A percentile compares a stretch with the other conserved stretches of the same genome.
Conservation (phyloP, 2,329 filamentous ascomycete species). For the Zymoseptoria brevis region DNA sequence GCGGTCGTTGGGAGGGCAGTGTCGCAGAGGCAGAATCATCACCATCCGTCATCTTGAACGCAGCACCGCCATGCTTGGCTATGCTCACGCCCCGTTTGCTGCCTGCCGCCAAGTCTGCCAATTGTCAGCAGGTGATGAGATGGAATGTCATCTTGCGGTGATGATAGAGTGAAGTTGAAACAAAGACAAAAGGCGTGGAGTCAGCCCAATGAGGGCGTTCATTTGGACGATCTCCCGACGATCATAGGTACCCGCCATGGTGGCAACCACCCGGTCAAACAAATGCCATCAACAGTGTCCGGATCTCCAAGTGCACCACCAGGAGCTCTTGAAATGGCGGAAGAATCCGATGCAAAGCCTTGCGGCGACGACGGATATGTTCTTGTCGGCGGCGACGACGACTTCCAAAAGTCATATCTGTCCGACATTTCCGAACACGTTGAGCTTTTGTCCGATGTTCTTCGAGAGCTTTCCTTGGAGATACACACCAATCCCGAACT, state of each 20-base stretch:
- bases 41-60: not conserved
- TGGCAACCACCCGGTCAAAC: not conserved
- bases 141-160: not conserved
- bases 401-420: slow-evolving; percentile 7
- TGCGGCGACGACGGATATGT: slow-evolving; percentile 5
- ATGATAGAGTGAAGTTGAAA: not conserved
- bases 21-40: too few relatives aligned
- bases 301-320: too few relatives aligned
- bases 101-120: not conserved
- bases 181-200: not conserved
- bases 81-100: not conserved
- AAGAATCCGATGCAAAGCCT: not conserved
- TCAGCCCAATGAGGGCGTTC: not conserved
- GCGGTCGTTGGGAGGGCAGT: too few relatives aligned
- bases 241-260: not conserved
- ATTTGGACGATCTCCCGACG: not conserved
- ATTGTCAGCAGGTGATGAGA: not conserved
- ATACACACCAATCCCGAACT: slow-evolving; percentile 45
- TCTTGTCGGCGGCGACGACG: slow-evolving; percentile 3
- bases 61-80: not conserved
- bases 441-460: slow-evolving; percentile 31
- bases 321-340: not conserved
- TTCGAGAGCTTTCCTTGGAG: slow-evolving; percentile 43
- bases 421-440: slow-evolving; percentile 33
- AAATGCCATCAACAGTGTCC: not conserved